Percentiles rank a stretch among this genome's conserved stretches.
These are phyloP conservation scores for Saccharum hybrid DNA, from an alignment of 202 grass and related monocot species.

Conservation along the genomic window DNA sequence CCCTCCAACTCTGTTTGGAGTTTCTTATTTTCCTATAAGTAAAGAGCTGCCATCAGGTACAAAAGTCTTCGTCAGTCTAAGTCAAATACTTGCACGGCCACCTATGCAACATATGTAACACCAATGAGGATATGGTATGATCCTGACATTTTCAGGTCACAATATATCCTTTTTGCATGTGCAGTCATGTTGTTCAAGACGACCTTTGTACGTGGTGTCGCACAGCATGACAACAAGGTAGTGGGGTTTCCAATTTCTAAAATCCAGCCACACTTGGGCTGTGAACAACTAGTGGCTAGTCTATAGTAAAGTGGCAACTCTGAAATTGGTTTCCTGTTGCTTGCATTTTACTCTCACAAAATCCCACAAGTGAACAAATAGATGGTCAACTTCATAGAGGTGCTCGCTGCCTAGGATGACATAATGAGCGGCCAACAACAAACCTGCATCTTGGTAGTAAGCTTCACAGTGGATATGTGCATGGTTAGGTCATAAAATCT, in stretches of 20 bases:
- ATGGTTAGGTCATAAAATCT: slow-evolving; percentile 32
- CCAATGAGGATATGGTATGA: slow-evolving; percentile 37
- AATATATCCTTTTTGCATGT: slow-evolving; percentile 28
- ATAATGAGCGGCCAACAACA: slow-evolving; percentile 61
- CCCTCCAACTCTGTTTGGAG: slow-evolving; percentile 23
- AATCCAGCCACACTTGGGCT: slow-evolving; percentile 27
- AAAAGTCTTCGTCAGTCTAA: slow-evolving; percentile 13
- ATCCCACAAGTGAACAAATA: slow-evolving; percentile 32
- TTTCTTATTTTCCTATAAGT: slow-evolving; percentile 34
- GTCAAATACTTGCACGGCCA: slow-evolving; percentile 31
- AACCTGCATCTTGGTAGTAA: slow-evolving; percentile 41
- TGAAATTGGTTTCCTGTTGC: slow-evolving; percentile 43
- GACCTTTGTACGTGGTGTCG: slow-evolving; percentile 31
- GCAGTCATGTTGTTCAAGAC: slow-evolving; percentile 44
- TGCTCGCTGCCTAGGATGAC: slow-evolving; percentile 64
- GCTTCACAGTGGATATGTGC: slow-evolving; percentile 17
- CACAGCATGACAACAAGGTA: slow-evolving; percentile 49
- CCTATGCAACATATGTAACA: slow-evolving; percentile 24
- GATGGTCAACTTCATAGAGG: slow-evolving; percentile 59
- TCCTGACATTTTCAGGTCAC: slow-evolving; percentile 44
- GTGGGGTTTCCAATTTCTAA: slow-evolving; percentile 51
- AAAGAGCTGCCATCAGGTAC: slow-evolving; percentile 21
- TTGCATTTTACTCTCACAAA: slow-evolving; percentile 52
- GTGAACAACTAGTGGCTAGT: slow-evolving; percentile 35
- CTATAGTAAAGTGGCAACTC: slow-evolving; percentile 27